These are phyloP conservation scores for Alnus glutinosa DNA, from an alignment of 306 rosid genomes.

Conservation along the genomic window DNA sequence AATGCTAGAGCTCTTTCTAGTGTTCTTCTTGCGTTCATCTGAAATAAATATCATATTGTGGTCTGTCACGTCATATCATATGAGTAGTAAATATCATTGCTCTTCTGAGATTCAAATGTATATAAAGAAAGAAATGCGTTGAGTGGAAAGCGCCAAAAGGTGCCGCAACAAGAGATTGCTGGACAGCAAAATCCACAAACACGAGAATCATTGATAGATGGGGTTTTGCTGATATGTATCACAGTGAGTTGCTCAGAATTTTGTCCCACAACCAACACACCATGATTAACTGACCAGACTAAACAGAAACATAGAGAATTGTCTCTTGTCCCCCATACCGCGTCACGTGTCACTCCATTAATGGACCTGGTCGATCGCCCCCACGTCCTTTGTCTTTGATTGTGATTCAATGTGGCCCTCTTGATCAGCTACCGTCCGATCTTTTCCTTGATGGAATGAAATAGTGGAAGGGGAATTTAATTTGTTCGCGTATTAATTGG, in stretches of 20 bases:
- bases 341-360: constrained; percentile 4
- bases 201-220: not conserved
- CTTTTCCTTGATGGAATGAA: constrained; percentile 10
- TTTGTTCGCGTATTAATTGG: not conserved
- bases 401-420: constrained; percentile 32
- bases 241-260: not conserved
- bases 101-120: too few relatives aligned
- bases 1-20: too few relatives aligned
- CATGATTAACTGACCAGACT: not conserved
- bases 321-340: not conserved
- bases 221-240: too few relatives aligned
- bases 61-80: too few relatives aligned
- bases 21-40: too few relatives aligned
- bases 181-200: not conserved
- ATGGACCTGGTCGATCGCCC: constrained; percentile 28
- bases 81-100: too few relatives aligned
- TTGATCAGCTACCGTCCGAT: not conserved
- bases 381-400: constrained; percentile 23
- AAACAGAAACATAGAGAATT: not conserved
- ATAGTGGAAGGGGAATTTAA: not conserved
- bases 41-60: too few relatives aligned
- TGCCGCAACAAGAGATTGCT: too few relatives aligned
- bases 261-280: not conserved
- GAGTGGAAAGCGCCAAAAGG: too few relatives aligned
- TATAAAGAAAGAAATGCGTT: too few relatives aligned